Base-by-base conservation (phyloP, 2,329 filamentous ascomycete species). In the Verticillium longisporum region DNA sequence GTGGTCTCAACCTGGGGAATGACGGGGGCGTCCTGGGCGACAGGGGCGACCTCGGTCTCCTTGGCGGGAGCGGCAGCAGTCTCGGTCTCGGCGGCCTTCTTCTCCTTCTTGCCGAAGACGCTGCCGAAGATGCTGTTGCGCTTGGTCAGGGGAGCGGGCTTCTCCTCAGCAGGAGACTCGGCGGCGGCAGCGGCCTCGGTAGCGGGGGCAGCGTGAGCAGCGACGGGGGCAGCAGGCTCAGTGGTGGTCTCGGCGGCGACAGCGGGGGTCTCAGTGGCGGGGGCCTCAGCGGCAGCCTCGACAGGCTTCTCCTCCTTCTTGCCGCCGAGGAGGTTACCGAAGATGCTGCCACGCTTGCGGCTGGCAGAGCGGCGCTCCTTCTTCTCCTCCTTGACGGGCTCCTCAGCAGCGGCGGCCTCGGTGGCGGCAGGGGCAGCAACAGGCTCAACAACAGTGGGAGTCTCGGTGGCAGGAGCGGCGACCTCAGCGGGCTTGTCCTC, bases 311-410 rank as follows among this genome's bases (percentile, higher is more conserved):
- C 71, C 70, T 79, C 76, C 61, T 82, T 80, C 77, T 85, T 85
- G 77, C 84, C 83, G 69, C 81, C 79, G 6, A 81, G 72, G 64
- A 87, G 79, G 68, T 70, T 77, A 67, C 82, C 83, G 69, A 89
- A 88, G 77, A 88, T 83, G 60, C 86, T 88, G 56, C 78, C 76
- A 59, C 86, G 85, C 84, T 89, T 88, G 71, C 83, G 83, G 72
- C 85, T 88, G 58, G 81, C 80, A 67, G 84, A 87, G 70, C 85
- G 83, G 66, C 81, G 83, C 41, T 50, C 41, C 80, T 87, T 87
- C 66, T 82, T 76, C 71, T 85, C 80, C 69, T 86, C 80, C 68
- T 82, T 79, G 74, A 84, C 80, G 57, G 73, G 72, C 50, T 73
- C 73, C 66, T 72, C 71, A 57, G 64, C 45, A 54, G 71, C 68